A percentile compares a stretch with the other conserved stretches of the same genome.
Evolutionary conservation across 2,329 filamentous ascomycete species (phyloP).

Genomic region (Exophiala viscosa): DNA sequence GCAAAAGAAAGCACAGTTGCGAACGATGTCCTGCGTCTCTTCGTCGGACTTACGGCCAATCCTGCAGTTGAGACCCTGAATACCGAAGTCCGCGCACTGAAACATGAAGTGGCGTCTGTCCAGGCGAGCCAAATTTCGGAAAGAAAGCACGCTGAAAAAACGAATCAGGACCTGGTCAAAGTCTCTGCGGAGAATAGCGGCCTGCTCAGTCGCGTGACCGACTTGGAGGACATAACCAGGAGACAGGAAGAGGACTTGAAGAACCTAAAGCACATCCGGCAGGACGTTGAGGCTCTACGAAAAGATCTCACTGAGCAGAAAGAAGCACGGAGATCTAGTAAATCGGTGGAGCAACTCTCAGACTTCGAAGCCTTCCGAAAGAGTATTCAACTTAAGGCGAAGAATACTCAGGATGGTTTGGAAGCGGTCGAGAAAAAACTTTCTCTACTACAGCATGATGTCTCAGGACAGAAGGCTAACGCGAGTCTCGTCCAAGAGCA

Average conservation of each 20-base stretch:
- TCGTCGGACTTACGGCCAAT: not conserved
- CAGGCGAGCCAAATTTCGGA: not conserved
- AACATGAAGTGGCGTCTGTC: not conserved
- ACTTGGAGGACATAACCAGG: not conserved
- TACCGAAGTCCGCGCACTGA: not conserved
- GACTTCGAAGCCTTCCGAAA: not conserved
- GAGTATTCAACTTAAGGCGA: not conserved
- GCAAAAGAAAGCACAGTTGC: not conserved
- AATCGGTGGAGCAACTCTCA: not conserved
- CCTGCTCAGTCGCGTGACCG: not conserved
- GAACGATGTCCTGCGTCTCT: slow-evolving; percentile 1
- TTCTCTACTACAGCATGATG: not conserved
- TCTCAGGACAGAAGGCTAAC: not conserved
- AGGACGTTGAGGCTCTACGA: not conserved
- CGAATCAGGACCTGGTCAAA: not conserved
- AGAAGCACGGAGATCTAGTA: not conserved
- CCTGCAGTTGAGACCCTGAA: not conserved
- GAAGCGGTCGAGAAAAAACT: not conserved
- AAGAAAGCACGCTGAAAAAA: not conserved
- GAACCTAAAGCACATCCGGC: not conserved
- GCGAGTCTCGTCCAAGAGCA: not conserved
- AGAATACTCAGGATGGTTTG: not conserved
- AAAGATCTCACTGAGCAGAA: not conserved
- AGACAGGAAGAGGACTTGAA: not conserved
- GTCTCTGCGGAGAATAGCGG: not conserved